Evolutionary conservation across 352 stramenopile species (phyloP).

Genomic region (Phytophthora hibernalis): DNA sequence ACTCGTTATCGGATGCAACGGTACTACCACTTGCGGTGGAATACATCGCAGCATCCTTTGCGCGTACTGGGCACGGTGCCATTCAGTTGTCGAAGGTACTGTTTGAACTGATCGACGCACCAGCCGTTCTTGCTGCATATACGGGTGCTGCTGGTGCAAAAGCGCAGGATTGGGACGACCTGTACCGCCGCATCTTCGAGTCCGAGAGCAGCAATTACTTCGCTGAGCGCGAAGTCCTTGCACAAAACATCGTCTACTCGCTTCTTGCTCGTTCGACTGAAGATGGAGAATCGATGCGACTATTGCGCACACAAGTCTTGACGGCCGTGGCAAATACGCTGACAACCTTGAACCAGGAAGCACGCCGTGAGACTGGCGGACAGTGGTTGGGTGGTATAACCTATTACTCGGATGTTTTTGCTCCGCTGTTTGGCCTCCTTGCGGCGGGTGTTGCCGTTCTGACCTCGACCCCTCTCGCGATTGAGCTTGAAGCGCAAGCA

Average conservation of each 20-base stretch:
- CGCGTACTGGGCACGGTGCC: slow-evolving; percentile 35
- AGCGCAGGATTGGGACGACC: slow-evolving; percentile 57
- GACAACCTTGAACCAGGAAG: slow-evolving; percentile 39
- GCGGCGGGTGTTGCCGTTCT: slow-evolving; percentile 50
- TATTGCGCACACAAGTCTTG: slow-evolving; percentile 46
- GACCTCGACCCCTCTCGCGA: slow-evolving; percentile 18
- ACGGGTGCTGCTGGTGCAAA: slow-evolving; percentile 43
- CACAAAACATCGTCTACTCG: slow-evolving; percentile 62
- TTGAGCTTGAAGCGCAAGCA: slow-evolving; percentile 30
- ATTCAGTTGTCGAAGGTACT: slow-evolving; percentile 40
- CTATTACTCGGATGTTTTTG: slow-evolving; percentile 74
- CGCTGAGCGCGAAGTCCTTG: slow-evolving; percentile 63
- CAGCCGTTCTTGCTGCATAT: slow-evolving; percentile 52
- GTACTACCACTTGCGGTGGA: slow-evolving; percentile 63
- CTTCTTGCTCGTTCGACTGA: slow-evolving; percentile 38
- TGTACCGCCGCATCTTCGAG: slow-evolving; percentile 81
- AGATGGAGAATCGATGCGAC: slow-evolving; percentile 18
- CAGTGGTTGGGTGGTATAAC: slow-evolving; percentile 72
- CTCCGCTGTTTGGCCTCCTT: slow-evolving; percentile 57
- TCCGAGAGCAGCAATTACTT: slow-evolving; percentile 86
- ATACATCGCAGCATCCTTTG: slow-evolving; percentile 52
- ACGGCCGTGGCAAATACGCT: slow-evolving; percentile 30
- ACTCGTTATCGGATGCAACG: slow-evolving; percentile 57
- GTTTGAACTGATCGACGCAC: slow-evolving; percentile 48
- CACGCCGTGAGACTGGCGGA: slow-evolving; percentile 20